phyloP scores from a whole-genome alignment of 345 rosid species.

The Populus ilicifolia region DNA sequence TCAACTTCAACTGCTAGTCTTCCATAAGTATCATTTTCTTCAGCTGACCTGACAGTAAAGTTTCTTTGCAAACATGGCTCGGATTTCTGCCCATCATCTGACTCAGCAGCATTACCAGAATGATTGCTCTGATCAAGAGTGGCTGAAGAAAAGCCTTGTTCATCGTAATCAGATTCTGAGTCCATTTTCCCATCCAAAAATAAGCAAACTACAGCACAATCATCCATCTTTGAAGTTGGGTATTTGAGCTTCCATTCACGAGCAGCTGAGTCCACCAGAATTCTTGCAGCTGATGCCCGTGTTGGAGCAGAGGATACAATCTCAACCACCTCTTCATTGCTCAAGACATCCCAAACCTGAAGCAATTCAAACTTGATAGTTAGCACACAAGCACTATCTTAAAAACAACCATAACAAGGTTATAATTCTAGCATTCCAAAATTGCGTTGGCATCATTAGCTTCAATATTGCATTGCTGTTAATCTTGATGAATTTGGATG shows the following conservation, averaged over 20 bases:
- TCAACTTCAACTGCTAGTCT: constrained; percentile 34
- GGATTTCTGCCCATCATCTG: constrained; percentile 71
- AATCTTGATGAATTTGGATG: too few relatives aligned
- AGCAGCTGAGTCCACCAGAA: constrained; percentile 80
- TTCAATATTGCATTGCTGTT: too few relatives aligned
- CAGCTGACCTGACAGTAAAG: constrained; percentile 72
- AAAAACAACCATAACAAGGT: background rate
- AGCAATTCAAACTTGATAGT: background rate
- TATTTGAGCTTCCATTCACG: constrained; percentile 94
- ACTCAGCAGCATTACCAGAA: constrained; percentile 62
- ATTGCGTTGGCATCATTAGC: background rate
- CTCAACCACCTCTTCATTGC: constrained; percentile 95
- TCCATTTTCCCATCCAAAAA: constrained; percentile 97
- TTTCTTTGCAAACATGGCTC: constrained; percentile 91
- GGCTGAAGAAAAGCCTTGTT: constrained; percentile 73
- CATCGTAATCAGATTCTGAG: constrained; percentile 73
- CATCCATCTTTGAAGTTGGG: constrained; percentile 99
- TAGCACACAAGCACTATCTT: too few relatives aligned
- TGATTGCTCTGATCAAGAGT: constrained; percentile 59
- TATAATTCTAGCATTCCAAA: too few relatives aligned
- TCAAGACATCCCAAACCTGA: constrained; percentile 98
- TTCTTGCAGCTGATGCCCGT: constrained; percentile 81
- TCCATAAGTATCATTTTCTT: constrained; percentile 45
- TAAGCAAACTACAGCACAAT: constrained; percentile 96
- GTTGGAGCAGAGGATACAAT: constrained; percentile 78